phyloP scores from a whole-genome alignment of 176 grass and related monocot species.

The Pontederia crassipes region DNA sequence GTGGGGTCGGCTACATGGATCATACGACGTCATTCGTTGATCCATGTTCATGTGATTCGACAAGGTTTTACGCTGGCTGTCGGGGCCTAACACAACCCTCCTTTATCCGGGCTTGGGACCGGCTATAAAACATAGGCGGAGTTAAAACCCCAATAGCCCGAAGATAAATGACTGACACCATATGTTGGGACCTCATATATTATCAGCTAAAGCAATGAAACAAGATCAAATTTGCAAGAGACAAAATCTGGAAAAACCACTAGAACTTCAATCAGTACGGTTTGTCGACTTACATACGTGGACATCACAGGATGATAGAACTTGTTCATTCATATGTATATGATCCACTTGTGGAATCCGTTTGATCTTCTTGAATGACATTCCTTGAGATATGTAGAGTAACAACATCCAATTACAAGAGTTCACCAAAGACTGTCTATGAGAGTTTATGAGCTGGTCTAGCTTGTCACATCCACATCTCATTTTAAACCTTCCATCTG shows the following conservation, averaged over 20 bases:
- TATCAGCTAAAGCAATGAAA: conserved; percentile 57
- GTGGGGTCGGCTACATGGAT: too few species aligned
- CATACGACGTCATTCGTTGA: too few species aligned
- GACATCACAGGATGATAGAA: conserved; percentile 45
- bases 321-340: conserved; percentile 37
- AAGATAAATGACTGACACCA: conserved; percentile 72
- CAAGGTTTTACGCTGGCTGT: too few species aligned
- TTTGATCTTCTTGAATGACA: conserved; percentile 23
- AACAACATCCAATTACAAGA: conserved; percentile 45
- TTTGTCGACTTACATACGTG: conserved; percentile 87
- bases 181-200: conserved; percentile 52
- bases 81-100: too few species aligned
- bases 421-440: conserved; percentile 39
- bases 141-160: too few species aligned
- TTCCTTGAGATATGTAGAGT: conserved; percentile 29
- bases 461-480: conserved; percentile 33
- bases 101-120: too few species aligned
- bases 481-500: conserved; percentile 5
- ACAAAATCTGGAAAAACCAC: conserved; percentile 8
- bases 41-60: too few species aligned
- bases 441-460: conserved; percentile 47
- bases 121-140: too few species aligned
- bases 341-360: conserved; percentile 41
- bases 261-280: neutral
- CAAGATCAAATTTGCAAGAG: conserved; percentile 7